These are phyloP conservation scores for Gossypium trilobum DNA, from an alignment of 441 rosid genomes.

Conservation along the genomic window DNA sequence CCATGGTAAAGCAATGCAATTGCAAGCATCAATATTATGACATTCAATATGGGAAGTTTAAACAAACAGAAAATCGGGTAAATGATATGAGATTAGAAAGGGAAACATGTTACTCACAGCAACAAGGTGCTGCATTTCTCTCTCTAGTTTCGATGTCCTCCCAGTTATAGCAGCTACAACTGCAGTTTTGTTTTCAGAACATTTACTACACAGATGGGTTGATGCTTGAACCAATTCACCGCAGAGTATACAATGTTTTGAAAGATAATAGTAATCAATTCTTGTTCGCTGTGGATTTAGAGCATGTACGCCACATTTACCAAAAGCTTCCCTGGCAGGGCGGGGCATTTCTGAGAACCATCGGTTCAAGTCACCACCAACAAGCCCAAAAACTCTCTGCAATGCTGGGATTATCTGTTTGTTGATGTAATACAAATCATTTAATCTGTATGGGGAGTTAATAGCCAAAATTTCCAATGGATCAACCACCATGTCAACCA, in stretches of 20 bases:
- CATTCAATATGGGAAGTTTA: neutral
- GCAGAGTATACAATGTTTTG: slow-evolving; percentile 76
- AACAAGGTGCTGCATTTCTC: slow-evolving; percentile 80
- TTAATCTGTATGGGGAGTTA: slow-evolving; percentile 69
- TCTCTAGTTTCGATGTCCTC: slow-evolving; percentile 77
- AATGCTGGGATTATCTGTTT: slow-evolving; percentile 93
- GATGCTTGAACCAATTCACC: slow-evolving; percentile 77
- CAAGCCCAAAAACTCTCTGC: slow-evolving; percentile 80
- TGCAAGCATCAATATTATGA: neutral
- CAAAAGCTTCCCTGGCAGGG: slow-evolving; percentile 50
- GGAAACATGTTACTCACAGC: slow-evolving; percentile 39
- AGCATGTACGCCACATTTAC: slow-evolving; percentile 41
- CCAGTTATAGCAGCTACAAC: slow-evolving; percentile 54
- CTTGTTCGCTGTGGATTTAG: slow-evolving; percentile 50
- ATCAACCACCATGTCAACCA: slow-evolving; percentile 93
- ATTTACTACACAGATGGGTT: slow-evolving; percentile 53
- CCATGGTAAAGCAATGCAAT: neutral
- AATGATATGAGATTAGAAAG: neutral
- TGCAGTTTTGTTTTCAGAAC: slow-evolving; percentile 45
- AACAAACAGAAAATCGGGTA: neutral
- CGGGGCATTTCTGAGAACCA: slow-evolving; percentile 94
- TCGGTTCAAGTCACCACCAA: slow-evolving; percentile 66
- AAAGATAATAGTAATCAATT: slow-evolving; percentile 79
- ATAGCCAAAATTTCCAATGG: slow-evolving; percentile 72
- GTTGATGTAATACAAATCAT: slow-evolving; percentile 76